Evolutionary conservation across 192 early-diverging fungal species (phyloP), one percentile per base, ranked within the genome.

Genomic region (Chytriomyces confervae): DNA sequence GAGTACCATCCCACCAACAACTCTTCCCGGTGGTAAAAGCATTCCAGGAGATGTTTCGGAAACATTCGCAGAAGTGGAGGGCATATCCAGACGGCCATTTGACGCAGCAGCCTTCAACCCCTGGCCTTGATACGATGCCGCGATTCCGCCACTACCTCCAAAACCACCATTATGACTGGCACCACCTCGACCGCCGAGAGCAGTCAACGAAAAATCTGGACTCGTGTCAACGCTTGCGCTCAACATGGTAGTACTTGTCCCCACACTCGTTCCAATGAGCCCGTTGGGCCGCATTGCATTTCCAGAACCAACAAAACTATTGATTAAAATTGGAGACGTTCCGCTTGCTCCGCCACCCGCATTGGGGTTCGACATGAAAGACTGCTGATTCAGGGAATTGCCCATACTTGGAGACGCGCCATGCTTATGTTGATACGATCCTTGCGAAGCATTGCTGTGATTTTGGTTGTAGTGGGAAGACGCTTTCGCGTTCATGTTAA

Each of bases 251-350:
- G 20, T 57, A 20, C 53, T 20, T 57, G 53, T 57, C 53, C 53
- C 53, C 13, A 20, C 53, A 57, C 53, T 76, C 18, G 74, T 66
- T 48, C 51, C 53, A 66, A 66, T 27, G 23, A 76, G 74, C 20
- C 74, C 74, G 23, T 76, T 76, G 3, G 74, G 74, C 11, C 74
- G 74, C 74, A 76, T 76, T n/a, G 74, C 74, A 46, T 76, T 76
- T 10, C 74, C 74, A 36, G 46, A 50, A 5, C 74, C 74, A 43
- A 76, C 48, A 36, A 27, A 76, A 7, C 63, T 66, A 57, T 76
- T 76, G 29, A 76, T 76, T 18, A 76, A 57, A 45, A 75, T 36
- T 6, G 74, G 74, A 13, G 74, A 76, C 9, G 72, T 47, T 7
- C 72, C 72, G 18, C 11, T 13, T 65, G 11, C n/a, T 11, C 18